Evolutionary conservation across 2,329 filamentous ascomycete species (phyloP).

Genomic region (Atkinsonella hypoxylon): DNA sequence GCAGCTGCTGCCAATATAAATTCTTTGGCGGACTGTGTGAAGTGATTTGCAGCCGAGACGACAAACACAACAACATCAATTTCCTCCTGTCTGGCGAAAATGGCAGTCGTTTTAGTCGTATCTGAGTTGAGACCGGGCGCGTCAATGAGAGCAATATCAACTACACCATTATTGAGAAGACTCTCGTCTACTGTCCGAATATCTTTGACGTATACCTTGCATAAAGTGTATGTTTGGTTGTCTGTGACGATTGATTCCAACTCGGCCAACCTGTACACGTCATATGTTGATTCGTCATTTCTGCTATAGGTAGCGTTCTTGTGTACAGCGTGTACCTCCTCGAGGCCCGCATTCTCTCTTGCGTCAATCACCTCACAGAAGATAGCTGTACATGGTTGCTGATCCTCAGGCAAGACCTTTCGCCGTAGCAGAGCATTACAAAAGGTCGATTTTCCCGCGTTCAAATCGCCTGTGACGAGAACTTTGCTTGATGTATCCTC

Average conservation of each 20-base stretch:
- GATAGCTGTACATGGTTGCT: constrained; percentile 95
- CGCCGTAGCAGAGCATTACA: constrained; percentile 92
- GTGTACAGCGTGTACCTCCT: constrained; percentile 93
- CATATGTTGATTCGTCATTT: constrained; percentile 87
- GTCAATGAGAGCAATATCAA: constrained; percentile 95
- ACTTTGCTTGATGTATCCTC: constrained; percentile 98
- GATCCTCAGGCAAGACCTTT: constrained; percentile 89
- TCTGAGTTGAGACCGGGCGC: constrained; percentile 92
- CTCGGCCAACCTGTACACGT: constrained; percentile 66
- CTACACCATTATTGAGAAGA: constrained; percentile 89
- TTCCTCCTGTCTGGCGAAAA: constrained; percentile 94
- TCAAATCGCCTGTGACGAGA: constrained; percentile 86
- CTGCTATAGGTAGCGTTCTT: constrained; percentile 70
- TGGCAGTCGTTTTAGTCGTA: constrained; percentile 91
- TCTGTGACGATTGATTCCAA: constrained; percentile 85
- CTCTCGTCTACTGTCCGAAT: constrained; percentile 83
- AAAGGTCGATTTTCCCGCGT: constrained; percentile 96
- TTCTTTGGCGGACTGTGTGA: constrained; percentile 93
- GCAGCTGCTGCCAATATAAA: constrained; percentile 93
- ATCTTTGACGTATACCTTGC: constrained; percentile 94
- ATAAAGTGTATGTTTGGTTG: constrained; percentile 79
- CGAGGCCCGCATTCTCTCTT: constrained; percentile 76
- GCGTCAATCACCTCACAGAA: constrained; percentile 96
- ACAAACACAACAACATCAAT: constrained; percentile 99
- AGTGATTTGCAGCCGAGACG: constrained; percentile 94